These are phyloP conservation scores for Trapa incisa DNA, from an alignment of 345 rosid genomes.

Conservation along the genomic window DNA sequence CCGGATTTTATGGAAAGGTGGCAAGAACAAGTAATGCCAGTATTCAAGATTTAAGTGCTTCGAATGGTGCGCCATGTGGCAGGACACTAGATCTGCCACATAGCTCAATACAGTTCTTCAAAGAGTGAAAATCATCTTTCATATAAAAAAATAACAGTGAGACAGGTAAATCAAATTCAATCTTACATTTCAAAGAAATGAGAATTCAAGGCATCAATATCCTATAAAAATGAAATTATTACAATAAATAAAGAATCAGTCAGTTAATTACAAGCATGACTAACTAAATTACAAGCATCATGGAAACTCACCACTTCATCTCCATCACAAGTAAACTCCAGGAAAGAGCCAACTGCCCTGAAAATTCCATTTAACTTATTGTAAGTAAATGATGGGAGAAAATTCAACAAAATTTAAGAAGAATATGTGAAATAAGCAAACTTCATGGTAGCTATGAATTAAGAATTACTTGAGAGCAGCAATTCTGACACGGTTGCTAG, in stretches of 20 bases:
- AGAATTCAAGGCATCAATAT: not conserved
- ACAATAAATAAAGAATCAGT: not conserved
- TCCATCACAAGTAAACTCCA: slow-evolving; percentile 77
- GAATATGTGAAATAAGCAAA: slow-evolving; percentile 6
- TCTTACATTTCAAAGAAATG: not conserved
- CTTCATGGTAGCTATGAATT: slow-evolving; percentile 2
- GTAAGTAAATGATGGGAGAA: not conserved
- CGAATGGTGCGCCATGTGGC: not conserved
- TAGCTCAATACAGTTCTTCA: too few species aligned
- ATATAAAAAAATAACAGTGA: too few species aligned
- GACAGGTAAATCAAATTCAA: not conserved
- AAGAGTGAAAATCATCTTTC: too few species aligned
- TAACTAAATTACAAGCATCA: not conserved
- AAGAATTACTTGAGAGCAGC: slow-evolving; percentile 85
- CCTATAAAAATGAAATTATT: not conserved
- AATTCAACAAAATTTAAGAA: slow-evolving; percentile 1
- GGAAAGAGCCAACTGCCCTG: slow-evolving; percentile 98
- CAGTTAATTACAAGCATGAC: not conserved
- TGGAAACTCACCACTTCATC: slow-evolving; percentile 64
- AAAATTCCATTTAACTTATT: slow-evolving; percentile 9
- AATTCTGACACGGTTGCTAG: slow-evolving; percentile 83
- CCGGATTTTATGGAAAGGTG: not conserved
- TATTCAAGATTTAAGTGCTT: not conserved
- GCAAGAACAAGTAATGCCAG: not conserved
- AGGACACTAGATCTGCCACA: too few species aligned